Conservation (phyloP, 768 basidiomycete genomes). For the Dioszegia hungarica region DNA sequence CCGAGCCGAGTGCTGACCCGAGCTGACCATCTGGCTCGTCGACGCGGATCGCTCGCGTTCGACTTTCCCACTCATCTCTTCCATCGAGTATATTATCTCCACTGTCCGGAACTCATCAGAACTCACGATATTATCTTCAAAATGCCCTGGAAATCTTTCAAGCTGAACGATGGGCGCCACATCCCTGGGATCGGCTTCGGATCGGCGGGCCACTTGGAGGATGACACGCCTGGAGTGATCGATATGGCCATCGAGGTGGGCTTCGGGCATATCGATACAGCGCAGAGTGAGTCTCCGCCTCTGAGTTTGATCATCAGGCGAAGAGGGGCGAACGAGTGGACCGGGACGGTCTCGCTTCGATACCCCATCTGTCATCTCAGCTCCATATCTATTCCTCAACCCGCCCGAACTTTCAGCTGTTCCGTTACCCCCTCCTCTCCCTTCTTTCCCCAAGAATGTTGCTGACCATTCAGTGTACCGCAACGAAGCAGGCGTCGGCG, state of each 20-base stretch:
- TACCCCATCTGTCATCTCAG: no score
- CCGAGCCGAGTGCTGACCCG: not conserved
- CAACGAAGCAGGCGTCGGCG: constrained; percentile 36
- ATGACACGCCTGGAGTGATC: constrained; percentile 17
- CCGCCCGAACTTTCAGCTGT: no score
- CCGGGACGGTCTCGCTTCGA: no score
- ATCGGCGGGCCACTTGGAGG: constrained; percentile 29
- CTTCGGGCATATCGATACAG: constrained; percentile 45
- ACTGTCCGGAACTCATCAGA: not conserved
- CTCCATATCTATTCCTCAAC: no score
- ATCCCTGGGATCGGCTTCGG: constrained; percentile 40
- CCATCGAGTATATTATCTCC: no score
- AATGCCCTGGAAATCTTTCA: constrained; percentile 23
- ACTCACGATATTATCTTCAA: not conserved
- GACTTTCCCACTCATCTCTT: no score
- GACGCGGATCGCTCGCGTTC: no score
- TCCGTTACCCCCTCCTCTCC: not conserved
- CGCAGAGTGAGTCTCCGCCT: constrained; percentile 20
- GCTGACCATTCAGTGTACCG: constrained; percentile 17
- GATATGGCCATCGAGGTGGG: constrained; percentile 37
- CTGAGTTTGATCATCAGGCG: no score
- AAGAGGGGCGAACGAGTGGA: no score
- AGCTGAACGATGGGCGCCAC: constrained; percentile 35
- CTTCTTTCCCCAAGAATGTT: not conserved
- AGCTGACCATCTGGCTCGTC: not conserved